Conservation (phyloP, 177 flowering plant species). For the Tripterygium wilfordii region DNA sequence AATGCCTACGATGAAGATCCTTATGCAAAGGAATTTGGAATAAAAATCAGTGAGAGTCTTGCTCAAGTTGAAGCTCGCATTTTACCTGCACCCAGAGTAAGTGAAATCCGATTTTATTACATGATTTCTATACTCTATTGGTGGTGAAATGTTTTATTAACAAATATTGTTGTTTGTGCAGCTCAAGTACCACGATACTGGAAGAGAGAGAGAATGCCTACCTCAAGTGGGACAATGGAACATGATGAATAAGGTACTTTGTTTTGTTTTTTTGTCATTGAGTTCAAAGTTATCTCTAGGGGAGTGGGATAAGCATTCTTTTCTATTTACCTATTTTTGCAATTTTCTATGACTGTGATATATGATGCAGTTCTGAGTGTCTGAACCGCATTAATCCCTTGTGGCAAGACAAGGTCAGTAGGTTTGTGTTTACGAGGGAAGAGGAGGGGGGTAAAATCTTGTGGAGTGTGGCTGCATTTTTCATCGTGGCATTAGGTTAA, state of each 20-base stretch:
- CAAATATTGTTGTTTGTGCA: slow-evolving; percentile 17
- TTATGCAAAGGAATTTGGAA: slow-evolving; percentile 86
- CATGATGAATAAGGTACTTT: slow-evolving; percentile 83
- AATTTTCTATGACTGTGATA: no score
- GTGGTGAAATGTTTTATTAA: background rate
- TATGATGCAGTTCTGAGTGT: no score
- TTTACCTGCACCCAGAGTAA: slow-evolving; percentile 89
- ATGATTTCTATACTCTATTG: no score
- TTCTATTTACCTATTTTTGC: no score
- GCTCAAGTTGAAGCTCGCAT: slow-evolving; percentile 94
- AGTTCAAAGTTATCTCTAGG: no score
- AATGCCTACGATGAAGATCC: slow-evolving; percentile 78
- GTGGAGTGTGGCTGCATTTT: no score
- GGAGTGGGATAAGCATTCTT: no score
- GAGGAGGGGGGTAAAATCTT: no score
- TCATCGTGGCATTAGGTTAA: no score
- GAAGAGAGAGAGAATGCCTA: slow-evolving; percentile 71
- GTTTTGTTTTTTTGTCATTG: background rate
- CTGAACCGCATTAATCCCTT: no score
- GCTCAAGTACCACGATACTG: slow-evolving; percentile 92
- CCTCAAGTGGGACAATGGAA: slow-evolving; percentile 98
- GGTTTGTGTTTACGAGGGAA: no score
- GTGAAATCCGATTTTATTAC: background rate
- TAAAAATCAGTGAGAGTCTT: slow-evolving; percentile 72
- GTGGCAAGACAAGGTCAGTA: no score